These are phyloP conservation scores for Backusella westeae DNA, from an alignment of 192 early-diverging fungal species.

Conservation along the genomic window DNA sequence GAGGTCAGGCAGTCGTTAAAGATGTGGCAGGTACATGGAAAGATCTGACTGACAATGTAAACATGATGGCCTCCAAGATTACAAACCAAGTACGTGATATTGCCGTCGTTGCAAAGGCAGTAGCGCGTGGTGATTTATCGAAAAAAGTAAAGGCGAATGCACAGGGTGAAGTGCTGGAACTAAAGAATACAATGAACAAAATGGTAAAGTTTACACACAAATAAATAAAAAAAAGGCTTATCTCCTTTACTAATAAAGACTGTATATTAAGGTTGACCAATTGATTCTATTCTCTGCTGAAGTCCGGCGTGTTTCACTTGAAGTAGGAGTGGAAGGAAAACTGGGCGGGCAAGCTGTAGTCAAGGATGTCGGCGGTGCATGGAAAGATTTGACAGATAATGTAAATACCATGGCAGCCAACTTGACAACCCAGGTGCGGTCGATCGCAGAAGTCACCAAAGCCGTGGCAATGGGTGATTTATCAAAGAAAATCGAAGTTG, in stretches of 20 bases:
- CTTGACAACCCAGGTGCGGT: conserved; percentile 57
- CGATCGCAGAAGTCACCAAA: conserved; percentile 60
- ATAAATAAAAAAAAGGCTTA: neutral
- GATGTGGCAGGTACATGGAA: conserved; percentile 56
- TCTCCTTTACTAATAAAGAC: neutral
- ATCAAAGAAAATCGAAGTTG: conserved; percentile 56
- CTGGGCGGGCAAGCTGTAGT: conserved; percentile 61
- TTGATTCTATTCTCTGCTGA: conserved; percentile 49
- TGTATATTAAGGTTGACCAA: conserved; percentile 33
- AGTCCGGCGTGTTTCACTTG: conserved; percentile 67
- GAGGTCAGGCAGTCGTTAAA: conserved; percentile 54
- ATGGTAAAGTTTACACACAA: conserved; percentile 23
- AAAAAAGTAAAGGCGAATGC: conserved; percentile 49
- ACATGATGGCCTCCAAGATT: conserved; percentile 55
- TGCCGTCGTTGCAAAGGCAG: conserved; percentile 49
- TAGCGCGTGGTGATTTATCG: conserved; percentile 46
- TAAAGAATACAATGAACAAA: conserved; percentile 55
- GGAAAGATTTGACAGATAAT: conserved; percentile 49
- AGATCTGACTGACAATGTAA: conserved; percentile 56
- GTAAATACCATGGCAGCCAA: conserved; percentile 54
- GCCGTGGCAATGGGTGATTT: conserved; percentile 64
- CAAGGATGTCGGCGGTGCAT: conserved; percentile 33
- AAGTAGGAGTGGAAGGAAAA: conserved; percentile 69
- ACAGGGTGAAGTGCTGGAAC: conserved; percentile 51
- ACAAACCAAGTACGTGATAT: conserved; percentile 57